Evolutionary conservation across 2,329 filamentous ascomycete species (phyloP), one percentile per base, ranked within the genome.

Genomic region (Diaporthe humulicola): DNA sequence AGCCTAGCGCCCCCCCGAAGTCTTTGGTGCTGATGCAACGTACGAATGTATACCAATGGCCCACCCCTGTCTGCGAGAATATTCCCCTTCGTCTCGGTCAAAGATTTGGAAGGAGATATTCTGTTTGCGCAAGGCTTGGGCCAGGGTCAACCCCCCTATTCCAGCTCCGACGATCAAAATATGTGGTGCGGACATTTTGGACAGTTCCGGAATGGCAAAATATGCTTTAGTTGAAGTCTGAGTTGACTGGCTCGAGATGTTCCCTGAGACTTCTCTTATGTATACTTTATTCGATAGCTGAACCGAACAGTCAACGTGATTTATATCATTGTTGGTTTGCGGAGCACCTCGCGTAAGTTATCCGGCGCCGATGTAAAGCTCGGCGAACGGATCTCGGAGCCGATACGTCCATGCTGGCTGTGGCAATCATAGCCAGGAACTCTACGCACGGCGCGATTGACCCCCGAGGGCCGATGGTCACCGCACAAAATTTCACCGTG

Each of bases 41-140:
- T 33, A 79, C 78, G 71, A 50, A 56, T 79, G 78, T 71, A 79
- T 42, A 17, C 60, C 77, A 56, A 78, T 76, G 2, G 76, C 77
- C 78, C 78, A 79, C 38, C 78, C 77, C 60, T 74, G 58, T 17
- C 73, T 64, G 5, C 77, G 73, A 38, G 76, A 73, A 25, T 67
- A n/a, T 14, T 73, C 60, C 8, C 54, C 60, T 2, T 67, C 25
- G n/a, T 78, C 77, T 28, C 75, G 56, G 45, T 79, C 78, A 36
- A 76, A 79, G 25, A 78, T 73, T 45, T 78, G 73, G 33, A 74
- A 79, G 1, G 77, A 74, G 30, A 79, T 71, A 10, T 69, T 57
- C 30, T 78, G 74, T 48, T 76, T 78, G 22, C 77, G 75, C 56
- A 79, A 66, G 15, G 60, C 73, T 67, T 79, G 78, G 4, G 78